Base-by-base conservation (phyloP, 2,329 filamentous ascomycete genomes). In the Stemphylium lycopersici region DNA sequence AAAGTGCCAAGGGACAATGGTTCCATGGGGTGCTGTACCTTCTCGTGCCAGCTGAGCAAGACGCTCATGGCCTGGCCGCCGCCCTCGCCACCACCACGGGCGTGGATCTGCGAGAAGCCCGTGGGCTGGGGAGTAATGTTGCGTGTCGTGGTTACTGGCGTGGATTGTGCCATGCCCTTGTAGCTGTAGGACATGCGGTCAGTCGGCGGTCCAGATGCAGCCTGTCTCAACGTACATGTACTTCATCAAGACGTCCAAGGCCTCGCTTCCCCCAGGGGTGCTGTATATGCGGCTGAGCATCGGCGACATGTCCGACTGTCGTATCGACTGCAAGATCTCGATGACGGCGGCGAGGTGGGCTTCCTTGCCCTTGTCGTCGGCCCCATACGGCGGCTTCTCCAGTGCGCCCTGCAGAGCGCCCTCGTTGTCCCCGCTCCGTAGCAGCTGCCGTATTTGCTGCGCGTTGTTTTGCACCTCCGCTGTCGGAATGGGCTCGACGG, bases 41-140 rank as follows among this genome's bases (percentile, higher is more conserved):
- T 99, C 82, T 99, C 95, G 74, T 99, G 95, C 95, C 95, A 99
- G 78, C 92, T 97, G 64, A 99, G 81, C 73, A 99, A 77, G 46
- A 99, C 95, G 73, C 95, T 98, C 95, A 98, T 98, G 48, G 89
- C 90, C 52, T 92, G 88, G 32, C 91, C 90, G 58, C 91, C 88
- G 41, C 90, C 89, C 54, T 87, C 85, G 39, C 83, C 84, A 48
- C 83, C 83, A 56, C 84, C 78, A 63, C 85, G 78, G 44, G 76
- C 70, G 65, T 83, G 81, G 56, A 93, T 84, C 78, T 97, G 93
- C 69, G 90, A 93, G 79, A 97, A 97, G 6, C 92, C 92, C 4
- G 92, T 96, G 52, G 85, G 82, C 77, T 96, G 90, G 37, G 92
- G 91, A 22, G 90, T 84, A 52, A 84, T 75, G 33, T 77, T 80